Conservation (phyloP, 2,329 filamentous ascomycete genomes). For the Davidsoniella neocaledoniae region DNA sequence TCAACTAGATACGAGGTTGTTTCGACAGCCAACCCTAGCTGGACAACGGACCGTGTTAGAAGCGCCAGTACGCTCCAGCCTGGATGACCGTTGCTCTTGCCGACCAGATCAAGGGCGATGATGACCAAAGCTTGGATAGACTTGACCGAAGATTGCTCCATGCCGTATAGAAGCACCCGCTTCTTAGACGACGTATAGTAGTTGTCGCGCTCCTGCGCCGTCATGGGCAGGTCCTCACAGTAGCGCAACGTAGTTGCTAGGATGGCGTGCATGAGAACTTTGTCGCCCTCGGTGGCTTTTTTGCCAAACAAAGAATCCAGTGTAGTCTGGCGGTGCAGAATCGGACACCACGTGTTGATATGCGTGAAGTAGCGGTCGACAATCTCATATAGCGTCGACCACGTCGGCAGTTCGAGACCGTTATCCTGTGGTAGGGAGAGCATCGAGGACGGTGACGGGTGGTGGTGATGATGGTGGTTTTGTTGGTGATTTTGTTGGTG, state of each 20-base stretch:
- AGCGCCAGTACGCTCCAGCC: conserved; percentile 85
- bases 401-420: conserved; percentile 56
- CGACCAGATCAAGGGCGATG: conserved; percentile 67
- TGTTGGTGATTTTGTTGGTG: too few species aligned
- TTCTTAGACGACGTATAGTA: conserved; percentile 74
- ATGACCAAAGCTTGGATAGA: conserved; percentile 77
- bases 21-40: conserved; percentile 72
- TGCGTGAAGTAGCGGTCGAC: conserved; percentile 67
- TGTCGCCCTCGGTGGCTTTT: conserved; percentile 62
- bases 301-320: conserved; percentile 69
- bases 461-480: neutral
- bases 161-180: conserved; percentile 69
- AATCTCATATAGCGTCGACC: conserved; percentile 55
- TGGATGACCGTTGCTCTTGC: conserved; percentile 74
- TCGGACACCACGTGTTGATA: conserved; percentile 74
- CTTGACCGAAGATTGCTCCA: conserved; percentile 81
- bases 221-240: conserved; percentile 60
- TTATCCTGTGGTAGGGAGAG: neutral
- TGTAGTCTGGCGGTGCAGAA: conserved; percentile 70
- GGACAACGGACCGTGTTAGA: conserved; percentile 76
- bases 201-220: conserved; percentile 51
- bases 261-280: conserved; percentile 71
- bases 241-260: conserved; percentile 77
- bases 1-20: conserved; percentile 62
- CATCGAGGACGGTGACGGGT: neutral